Evolutionary conservation across 2,329 filamentous ascomycete species (phyloP).

Genomic region (Phoma sp.): DNA sequence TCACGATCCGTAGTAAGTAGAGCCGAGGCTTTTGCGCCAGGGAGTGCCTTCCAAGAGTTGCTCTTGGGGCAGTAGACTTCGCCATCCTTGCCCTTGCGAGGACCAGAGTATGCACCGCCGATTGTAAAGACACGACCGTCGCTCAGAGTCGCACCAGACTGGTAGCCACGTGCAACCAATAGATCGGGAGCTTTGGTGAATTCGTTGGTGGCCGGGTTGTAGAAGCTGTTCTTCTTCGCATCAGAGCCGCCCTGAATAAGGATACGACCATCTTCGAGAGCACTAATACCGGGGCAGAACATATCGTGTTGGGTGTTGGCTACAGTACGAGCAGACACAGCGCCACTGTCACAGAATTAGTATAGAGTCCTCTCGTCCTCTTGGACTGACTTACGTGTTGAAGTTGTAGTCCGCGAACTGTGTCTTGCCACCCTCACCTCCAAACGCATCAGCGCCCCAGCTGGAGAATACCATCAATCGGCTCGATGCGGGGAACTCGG

Average conservation of each 20-base stretch:
- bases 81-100: slow-evolving; percentile 30
- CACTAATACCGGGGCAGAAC: slow-evolving; percentile 37
- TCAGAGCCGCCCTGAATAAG: slow-evolving; percentile 34
- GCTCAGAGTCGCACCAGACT: slow-evolving; percentile 26
- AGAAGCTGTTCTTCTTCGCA: slow-evolving; percentile 30
- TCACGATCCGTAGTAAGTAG: slow-evolving; percentile 32
- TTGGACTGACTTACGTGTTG: slow-evolving; percentile 23
- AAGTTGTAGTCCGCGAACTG: slow-evolving; percentile 38
- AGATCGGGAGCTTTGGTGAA: slow-evolving; percentile 28
- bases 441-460: slow-evolving; percentile 35
- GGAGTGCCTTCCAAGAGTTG: slow-evolving; percentile 31
- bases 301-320: slow-evolving; percentile 36
- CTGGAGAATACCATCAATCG: slow-evolving; percentile 36
- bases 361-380: no score
- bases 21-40: slow-evolving; percentile 19
- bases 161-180: slow-evolving; percentile 34
- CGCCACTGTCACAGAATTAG: slow-evolving; percentile 24
- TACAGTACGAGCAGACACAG: slow-evolving; percentile 29
- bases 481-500: slow-evolving; percentile 28
- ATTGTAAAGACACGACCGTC: slow-evolving; percentile 34
- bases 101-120: slow-evolving; percentile 34
- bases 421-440: slow-evolving; percentile 28
- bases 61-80: slow-evolving; percentile 29
- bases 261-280: slow-evolving; percentile 30
- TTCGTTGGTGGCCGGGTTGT: slow-evolving; percentile 27